phyloP scores from a whole-genome alignment of 169 alveolate species.

The Plasmodium relictum region DNA sequence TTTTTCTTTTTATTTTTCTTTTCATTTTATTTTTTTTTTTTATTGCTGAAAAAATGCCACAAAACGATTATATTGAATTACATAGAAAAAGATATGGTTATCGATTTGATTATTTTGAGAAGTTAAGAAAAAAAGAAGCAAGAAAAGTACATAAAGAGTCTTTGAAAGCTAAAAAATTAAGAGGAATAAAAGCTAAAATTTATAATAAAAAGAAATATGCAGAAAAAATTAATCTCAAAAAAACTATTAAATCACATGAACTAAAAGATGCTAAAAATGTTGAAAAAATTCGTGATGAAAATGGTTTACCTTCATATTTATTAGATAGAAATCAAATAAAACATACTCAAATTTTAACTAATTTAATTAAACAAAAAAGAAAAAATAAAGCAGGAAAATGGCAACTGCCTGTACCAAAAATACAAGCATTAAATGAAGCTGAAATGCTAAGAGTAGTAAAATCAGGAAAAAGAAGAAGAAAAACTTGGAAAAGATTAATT shows the following conservation, averaged over 20 bases:
- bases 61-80: constrained; percentile 97
- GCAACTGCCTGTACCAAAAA: constrained; percentile 99
- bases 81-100: constrained; percentile 97
- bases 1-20: background rate
- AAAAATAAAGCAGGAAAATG: constrained; percentile 99
- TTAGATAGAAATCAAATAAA: constrained; percentile 98
- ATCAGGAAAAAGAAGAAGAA: constrained; percentile 96
- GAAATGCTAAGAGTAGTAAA: constrained; percentile 95
- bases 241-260: constrained; percentile 82
- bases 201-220: constrained; percentile 96
- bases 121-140: constrained; percentile 94
- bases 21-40: background rate
- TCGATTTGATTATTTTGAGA: constrained; percentile 95
- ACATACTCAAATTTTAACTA: constrained; percentile 95
- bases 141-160: constrained; percentile 95
- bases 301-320: constrained; percentile 99
- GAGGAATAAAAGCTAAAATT: constrained; percentile 98
- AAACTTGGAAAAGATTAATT: constrained; percentile 99
- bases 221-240: constrained; percentile 98
- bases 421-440: constrained; percentile 93
- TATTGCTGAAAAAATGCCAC: constrained; percentile 91
- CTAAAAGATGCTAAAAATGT: constrained; percentile 80
- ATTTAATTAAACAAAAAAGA: constrained; percentile 98
- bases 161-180: constrained; percentile 94
- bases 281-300: constrained; percentile 90